These are phyloP conservation scores for Tuctoria greenei DNA, from an alignment of 176 grass and related monocot species.

Conservation along the genomic window DNA sequence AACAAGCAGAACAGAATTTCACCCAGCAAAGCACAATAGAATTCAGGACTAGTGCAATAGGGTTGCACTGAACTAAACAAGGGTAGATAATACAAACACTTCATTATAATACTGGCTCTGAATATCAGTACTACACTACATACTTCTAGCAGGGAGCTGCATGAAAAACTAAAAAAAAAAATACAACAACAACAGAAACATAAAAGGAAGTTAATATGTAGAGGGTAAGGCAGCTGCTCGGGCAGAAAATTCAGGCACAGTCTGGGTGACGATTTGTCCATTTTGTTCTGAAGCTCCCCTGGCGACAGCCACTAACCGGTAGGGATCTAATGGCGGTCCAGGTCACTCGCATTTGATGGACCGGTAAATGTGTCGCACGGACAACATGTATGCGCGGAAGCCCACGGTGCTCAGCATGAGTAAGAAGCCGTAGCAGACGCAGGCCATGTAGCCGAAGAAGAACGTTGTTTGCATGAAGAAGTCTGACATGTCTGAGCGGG, in stretches of 20 bases:
- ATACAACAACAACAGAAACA: too few species aligned
- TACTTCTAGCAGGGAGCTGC: too few species aligned
- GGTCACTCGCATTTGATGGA: constrained; percentile 78
- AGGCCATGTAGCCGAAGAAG: constrained; percentile 99
- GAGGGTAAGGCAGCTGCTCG: not conserved
- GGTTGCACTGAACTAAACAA: too few species aligned
- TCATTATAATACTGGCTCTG: too few species aligned
- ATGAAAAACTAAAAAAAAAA: too few species aligned
- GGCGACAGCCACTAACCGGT: not conserved
- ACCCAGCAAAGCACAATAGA: too few species aligned
- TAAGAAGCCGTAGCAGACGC: constrained; percentile 94
- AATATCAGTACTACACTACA: too few species aligned
- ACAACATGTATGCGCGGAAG: constrained; percentile 79
- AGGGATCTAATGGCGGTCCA: not conserved
- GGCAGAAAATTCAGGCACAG: not conserved
- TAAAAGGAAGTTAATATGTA: too few species aligned
- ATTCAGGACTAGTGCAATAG: too few species aligned
- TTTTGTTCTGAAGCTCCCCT: not conserved
- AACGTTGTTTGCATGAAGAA: constrained; percentile 99
- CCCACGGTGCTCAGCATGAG: constrained; percentile 88
- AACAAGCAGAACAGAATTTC: too few species aligned
- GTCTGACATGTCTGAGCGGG: constrained; percentile 90
- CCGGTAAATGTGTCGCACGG: constrained; percentile 87
- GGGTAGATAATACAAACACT: too few species aligned
- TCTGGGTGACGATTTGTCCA: not conserved